Conservation (phyloP, 495 filamentous ascomycete genomes). For the Lepidopterella palustris region DNA sequence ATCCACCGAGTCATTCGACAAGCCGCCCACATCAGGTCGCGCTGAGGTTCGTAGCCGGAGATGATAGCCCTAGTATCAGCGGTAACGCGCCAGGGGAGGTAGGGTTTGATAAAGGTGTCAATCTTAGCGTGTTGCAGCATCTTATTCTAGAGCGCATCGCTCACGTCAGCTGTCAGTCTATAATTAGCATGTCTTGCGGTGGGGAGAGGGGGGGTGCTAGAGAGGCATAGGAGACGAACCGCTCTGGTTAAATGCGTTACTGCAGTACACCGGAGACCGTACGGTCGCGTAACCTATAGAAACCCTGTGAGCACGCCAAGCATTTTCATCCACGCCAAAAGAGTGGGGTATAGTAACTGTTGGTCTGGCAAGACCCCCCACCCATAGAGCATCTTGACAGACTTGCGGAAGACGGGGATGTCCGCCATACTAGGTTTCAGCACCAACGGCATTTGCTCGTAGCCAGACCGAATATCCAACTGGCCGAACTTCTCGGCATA, state of each 20-base stretch:
- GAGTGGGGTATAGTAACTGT: conserved; percentile 33
- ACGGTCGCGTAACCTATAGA: conserved; percentile 31
- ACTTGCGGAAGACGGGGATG: not conserved
- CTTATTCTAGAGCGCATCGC: conserved; percentile 38
- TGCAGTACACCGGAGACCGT: conserved; percentile 26
- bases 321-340: conserved; percentile 33
- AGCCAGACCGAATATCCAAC: conserved; percentile 1
- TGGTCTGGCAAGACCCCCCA: conserved; percentile 36
- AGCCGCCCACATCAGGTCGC: no score
- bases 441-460: conserved; percentile 8
- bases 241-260: conserved; percentile 31
- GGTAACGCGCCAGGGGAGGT: conserved; percentile 33
- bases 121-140: conserved; percentile 38
- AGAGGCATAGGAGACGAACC: not conserved
- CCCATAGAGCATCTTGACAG: conserved; percentile 19
- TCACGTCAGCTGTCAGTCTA: conserved; percentile 35
- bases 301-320: conserved; percentile 34
- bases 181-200: not conserved
- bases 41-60: no score
- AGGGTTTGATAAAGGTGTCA: conserved; percentile 37
- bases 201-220: not conserved
- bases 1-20: not conserved
- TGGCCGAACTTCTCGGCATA: conserved; percentile 28
- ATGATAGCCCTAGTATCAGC: conserved; percentile 36
- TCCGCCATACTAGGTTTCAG: conserved; percentile 12